Percentiles rank a stretch among this genome's conserved stretches.
Evolutionary conservation across 1,139 yeast species (phyloP).

Genomic region (Suhomyces kunorum): DNA sequence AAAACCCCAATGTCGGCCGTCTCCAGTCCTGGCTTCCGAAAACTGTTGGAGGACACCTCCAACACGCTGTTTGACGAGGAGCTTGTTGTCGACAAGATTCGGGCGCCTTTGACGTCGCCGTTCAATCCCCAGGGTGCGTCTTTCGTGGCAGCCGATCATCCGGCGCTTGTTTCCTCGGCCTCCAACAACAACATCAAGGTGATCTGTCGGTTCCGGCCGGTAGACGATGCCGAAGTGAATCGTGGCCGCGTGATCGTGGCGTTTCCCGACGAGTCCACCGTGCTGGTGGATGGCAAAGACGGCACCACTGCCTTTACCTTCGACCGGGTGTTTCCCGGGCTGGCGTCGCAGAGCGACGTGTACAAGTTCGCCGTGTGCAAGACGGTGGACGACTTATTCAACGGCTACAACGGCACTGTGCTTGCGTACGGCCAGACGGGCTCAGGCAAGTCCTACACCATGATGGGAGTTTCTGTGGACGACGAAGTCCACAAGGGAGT

Average conservation of each 20-base stretch:
- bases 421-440: constrained; percentile 91
- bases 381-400: constrained; percentile 66
- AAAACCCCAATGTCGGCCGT: constrained; percentile 2
- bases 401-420: constrained; percentile 84
- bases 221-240: constrained; percentile 34
- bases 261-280: constrained; percentile 32
- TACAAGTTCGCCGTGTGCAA: constrained; percentile 60
- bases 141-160: constrained; percentile 10
- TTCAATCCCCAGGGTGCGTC: constrained; percentile 8
- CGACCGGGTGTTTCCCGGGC: constrained; percentile 63
- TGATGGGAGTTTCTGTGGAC: constrained; percentile 67
- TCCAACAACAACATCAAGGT: constrained; percentile 52
- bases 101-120: constrained; percentile 5
- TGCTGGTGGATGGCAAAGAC: constrained; percentile 33
- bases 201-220: constrained; percentile 66
- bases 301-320: constrained; percentile 51
- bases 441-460: constrained; percentile 81
- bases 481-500: constrained; percentile 52
- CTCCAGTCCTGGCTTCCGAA: constrained; percentile 8
- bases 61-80: constrained; percentile 8
- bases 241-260: constrained; percentile 23
- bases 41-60: constrained; percentile 8
- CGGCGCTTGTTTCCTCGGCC: constrained; percentile 6
- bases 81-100: background rate
- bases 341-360: constrained; percentile 57